A percentile compares a stretch with the other conserved stretches of the same genome.
Evolutionary conservation across 1,284 basidiomycete species (phyloP).

Genomic region (Salmacisia buchloeana): DNA sequence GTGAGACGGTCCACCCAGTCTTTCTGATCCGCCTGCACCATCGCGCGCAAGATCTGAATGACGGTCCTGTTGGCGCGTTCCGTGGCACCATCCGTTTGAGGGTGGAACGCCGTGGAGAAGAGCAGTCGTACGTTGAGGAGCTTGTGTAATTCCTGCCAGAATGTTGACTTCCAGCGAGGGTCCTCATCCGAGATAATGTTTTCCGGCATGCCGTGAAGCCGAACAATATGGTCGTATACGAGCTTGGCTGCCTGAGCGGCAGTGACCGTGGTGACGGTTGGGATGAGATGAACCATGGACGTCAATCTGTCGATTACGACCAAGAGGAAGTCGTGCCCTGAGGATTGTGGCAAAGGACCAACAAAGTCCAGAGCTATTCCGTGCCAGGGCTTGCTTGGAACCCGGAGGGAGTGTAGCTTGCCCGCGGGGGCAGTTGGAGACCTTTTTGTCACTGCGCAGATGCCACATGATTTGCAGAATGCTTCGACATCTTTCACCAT

Average conservation of each 20-base stretch:
- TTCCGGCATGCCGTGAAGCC: constrained; percentile 48
- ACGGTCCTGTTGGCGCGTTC: constrained; percentile 54
- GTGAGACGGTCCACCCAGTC: constrained; percentile 16
- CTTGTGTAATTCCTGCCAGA: constrained; percentile 43
- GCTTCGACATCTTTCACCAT: constrained; percentile 44
- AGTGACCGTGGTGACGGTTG: constrained; percentile 53
- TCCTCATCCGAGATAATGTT: constrained; percentile 52
- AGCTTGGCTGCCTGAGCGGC: constrained; percentile 37
- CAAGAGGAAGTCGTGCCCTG: constrained; percentile 52
- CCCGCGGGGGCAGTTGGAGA: constrained; percentile 39
- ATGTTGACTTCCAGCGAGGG: constrained; percentile 44
- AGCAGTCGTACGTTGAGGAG: constrained; percentile 24
- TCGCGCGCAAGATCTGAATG: constrained; percentile 34
- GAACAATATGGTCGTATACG: constrained; percentile 45
- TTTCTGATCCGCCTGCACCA: constrained; percentile 17
- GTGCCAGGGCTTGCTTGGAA: constrained; percentile 51
- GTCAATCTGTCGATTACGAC: constrained; percentile 52
- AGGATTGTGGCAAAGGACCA: constrained; percentile 46
- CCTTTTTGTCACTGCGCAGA: constrained; percentile 53
- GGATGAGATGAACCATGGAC: constrained; percentile 56
- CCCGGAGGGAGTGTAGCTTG: constrained; percentile 50
- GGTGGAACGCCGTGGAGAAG: constrained; percentile 42
- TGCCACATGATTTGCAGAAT: constrained; percentile 53
- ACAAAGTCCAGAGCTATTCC: constrained; percentile 56
- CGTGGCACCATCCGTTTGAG: constrained; percentile 55